A percentile compares a stretch with the other conserved stretches of the same genome.
Conservation (phyloP, 257 asterid genomes). For the Gentiana dahurica region DNA sequence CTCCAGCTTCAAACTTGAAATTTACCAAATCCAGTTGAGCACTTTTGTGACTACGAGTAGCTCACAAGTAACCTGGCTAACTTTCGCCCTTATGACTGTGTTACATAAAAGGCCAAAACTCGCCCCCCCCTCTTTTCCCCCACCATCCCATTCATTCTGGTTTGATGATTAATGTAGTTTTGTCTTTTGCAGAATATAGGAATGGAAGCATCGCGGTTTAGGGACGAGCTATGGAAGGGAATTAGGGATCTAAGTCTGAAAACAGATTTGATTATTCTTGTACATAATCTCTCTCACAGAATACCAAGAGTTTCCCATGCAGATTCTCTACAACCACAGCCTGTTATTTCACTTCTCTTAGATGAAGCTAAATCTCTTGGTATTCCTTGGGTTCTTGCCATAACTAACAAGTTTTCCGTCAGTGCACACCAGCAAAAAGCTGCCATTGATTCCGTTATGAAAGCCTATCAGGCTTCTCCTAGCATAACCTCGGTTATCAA, state of each 20-base stretch:
- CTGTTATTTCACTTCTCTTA: slow-evolving; percentile 69
- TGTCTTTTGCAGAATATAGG: slow-evolving; percentile 52
- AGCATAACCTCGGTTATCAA: slow-evolving; percentile 65
- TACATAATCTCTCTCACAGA: slow-evolving; percentile 91
- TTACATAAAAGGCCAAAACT: no score
- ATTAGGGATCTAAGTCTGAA: slow-evolving; percentile 85
- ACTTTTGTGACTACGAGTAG: no score
- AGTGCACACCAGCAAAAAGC: slow-evolving; percentile 92
- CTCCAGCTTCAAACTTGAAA: no score
- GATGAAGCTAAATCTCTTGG: slow-evolving; percentile 94
- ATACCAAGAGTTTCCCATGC: slow-evolving; percentile 58
- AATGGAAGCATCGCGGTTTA: slow-evolving; percentile 75
- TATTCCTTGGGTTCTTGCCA: slow-evolving; percentile 88
- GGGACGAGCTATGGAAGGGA: slow-evolving; percentile 96
- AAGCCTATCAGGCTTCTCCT: slow-evolving; percentile 81
- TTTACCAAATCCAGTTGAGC: no score
- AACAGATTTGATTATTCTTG: slow-evolving; percentile 84
- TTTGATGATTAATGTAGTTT: neutral
- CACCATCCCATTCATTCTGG: no score
- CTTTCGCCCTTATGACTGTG: no score
- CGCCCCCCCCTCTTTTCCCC: no score
- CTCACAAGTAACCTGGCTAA: no score
- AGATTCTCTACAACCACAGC: slow-evolving; percentile 39
- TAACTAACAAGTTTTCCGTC: slow-evolving; percentile 90
- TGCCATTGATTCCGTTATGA: slow-evolving; percentile 57